phyloP scores from a whole-genome alignment of 164 flowering plant genomes.

The Umbilicus rupestris region DNA sequence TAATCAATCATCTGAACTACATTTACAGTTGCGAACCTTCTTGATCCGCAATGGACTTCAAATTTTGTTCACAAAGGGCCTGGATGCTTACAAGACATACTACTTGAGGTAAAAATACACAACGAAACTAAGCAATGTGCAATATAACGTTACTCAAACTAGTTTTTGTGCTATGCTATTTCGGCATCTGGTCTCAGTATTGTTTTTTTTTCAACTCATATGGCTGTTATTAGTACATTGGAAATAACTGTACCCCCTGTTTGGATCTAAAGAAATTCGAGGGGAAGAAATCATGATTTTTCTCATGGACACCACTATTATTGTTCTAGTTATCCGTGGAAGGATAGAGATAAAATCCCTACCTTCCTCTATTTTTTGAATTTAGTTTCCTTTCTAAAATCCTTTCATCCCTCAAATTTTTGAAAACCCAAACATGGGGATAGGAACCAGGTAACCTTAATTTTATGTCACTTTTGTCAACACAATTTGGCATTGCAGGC shows the following conservation, averaged over 20 bases:
- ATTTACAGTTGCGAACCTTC: conserved; percentile 72
- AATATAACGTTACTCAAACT: too few species aligned
- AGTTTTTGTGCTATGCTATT: not conserved
- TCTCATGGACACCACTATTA: too few species aligned
- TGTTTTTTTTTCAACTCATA: not conserved
- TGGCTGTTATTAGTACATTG: not conserved
- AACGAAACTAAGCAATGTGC: not conserved
- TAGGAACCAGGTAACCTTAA: not conserved
- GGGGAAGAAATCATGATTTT: not conserved
- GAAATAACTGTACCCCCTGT: not conserved
- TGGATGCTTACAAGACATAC: conserved; percentile 70
- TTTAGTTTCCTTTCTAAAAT: too few species aligned
- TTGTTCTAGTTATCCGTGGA: too few species aligned
- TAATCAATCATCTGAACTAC: not conserved
- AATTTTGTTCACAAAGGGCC: conserved; percentile 79
- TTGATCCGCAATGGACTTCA: conserved; percentile 90
- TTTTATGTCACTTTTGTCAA: not conserved
- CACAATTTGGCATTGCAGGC: conserved; percentile 35
- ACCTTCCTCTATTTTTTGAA: too few species aligned
- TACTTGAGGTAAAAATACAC: conserved; percentile 50
- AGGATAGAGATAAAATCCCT: too few species aligned
- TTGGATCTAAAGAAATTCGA: not conserved
- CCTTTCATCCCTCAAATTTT: not conserved
- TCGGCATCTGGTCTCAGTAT: not conserved
- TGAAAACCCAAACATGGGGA: not conserved